Conservation (phyloP, 768 basidiomycete species). For the Mycena galopus region DNA sequence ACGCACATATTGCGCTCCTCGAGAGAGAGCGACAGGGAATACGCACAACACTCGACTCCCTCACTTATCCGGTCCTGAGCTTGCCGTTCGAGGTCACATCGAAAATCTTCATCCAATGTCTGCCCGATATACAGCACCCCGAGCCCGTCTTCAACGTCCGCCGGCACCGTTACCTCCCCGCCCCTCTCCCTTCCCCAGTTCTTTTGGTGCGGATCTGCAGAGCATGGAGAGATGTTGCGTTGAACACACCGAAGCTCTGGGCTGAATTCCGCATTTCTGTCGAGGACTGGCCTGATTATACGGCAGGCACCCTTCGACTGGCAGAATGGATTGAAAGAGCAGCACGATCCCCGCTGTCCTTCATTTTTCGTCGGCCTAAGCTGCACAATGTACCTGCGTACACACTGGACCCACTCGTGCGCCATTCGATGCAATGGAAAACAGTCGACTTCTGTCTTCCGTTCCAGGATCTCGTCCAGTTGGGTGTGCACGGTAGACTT, state of each 20-base stretch:
- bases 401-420: neutral
- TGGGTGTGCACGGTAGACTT: neutral
- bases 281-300: neutral
- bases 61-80: slow-evolving; percentile 8
- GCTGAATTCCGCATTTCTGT: neutral
- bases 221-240: slow-evolving; percentile 7
- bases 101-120: slow-evolving; percentile 1
- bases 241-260: slow-evolving; percentile 9
- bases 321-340: neutral
- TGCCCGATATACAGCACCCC: neutral
- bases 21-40: slow-evolving; percentile 4
- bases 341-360: neutral
- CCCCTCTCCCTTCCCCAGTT: neutral
- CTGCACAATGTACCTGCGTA: neutral
- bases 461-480: neutral
- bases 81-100: neutral
- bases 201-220: neutral
- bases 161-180: too few species aligned
- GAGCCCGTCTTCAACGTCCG: neutral
- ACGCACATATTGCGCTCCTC: neutral
- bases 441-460: neutral
- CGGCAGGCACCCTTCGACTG: neutral
- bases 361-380: neutral
- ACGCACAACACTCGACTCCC: neutral
- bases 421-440: neutral